phyloP scores from a whole-genome alignment of 148 eudicot species.

The Fagopyrum tataricum region DNA sequence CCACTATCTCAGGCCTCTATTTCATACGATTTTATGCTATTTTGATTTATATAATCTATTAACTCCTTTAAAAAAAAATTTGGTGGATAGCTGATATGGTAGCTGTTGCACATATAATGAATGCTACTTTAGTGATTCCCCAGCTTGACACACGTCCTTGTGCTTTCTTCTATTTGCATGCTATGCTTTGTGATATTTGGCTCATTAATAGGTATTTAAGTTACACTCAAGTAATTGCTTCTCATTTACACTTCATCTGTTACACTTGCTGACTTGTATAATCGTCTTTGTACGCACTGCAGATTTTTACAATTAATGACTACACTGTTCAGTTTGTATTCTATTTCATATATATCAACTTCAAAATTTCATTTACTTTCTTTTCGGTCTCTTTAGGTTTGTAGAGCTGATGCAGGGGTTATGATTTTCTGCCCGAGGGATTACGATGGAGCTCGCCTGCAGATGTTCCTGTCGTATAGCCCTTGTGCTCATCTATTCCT shows the following conservation, averaged over 20 bases:
- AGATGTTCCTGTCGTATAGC: slow-evolving; percentile 81
- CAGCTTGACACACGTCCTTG: slow-evolving; percentile 77
- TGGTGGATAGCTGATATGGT: slow-evolving; percentile 91
- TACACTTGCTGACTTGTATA: too few relatives aligned
- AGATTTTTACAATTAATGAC: too few relatives aligned
- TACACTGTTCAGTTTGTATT: too few relatives aligned
- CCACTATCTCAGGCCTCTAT: not conserved
- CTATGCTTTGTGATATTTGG: too few relatives aligned
- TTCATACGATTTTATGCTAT: not conserved
- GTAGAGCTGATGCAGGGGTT: slow-evolving; percentile 60
- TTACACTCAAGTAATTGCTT: too few relatives aligned
- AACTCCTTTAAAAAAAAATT: slow-evolving; percentile 7
- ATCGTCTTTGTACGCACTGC: too few relatives aligned
- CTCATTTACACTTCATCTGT: too few relatives aligned
- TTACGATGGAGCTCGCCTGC: slow-evolving; percentile 70
- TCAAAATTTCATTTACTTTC: too few relatives aligned
- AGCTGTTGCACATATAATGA: slow-evolving; percentile 83
- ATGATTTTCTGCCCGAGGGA: slow-evolving; percentile 59
- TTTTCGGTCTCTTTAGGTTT: too few relatives aligned
- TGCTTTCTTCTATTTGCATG: too few relatives aligned
- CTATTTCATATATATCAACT: too few relatives aligned
- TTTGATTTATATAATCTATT: slow-evolving; percentile 6
- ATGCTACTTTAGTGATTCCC: slow-evolving; percentile 87
- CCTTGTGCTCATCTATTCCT: slow-evolving; percentile 70
- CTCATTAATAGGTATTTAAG: too few relatives aligned